Evolutionary conservation across 306 rosid genomes (phyloP), one percentile per base, ranked within the genome.

Genomic region (Aeschynomene evenia): DNA sequence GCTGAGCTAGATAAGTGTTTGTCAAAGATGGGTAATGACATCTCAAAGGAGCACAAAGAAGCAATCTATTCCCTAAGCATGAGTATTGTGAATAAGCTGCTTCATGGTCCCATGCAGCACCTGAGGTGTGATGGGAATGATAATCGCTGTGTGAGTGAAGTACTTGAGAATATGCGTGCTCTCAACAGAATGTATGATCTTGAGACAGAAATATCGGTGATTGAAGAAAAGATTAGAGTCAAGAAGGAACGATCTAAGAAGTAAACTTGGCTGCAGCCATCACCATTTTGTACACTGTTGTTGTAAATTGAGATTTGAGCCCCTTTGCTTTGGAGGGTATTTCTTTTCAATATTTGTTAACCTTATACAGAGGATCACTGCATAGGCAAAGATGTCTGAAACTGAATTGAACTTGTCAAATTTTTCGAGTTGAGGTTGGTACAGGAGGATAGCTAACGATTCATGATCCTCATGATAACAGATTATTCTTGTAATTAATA

Each of bases 71-170:
- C 92, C 70, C 97, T 94, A 63, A 90, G 98, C 79, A 64, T 71
- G 87, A 85, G 86, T 46, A 85, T 94, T 63, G 90, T 84, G 80
- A 90, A 85, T 26, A 88, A 84, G 61, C 77, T 90, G 28, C 98
- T 94, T 78, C 94, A 84, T 18, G 97, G 98, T 72, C 98, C 97
- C 48, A 90, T 94, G 86, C 85, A 88, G 73, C 91, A 94, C 75
- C 66, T 94, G 75, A 85, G 98, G 77, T 90, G 91, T 68, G 95
- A 88, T 66, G 83, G 79, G 57, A 85, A 66, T 23, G 85, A 85
- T 18, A 66, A 77, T 46, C 82, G 75, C 2, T 45, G 80, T 24
- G 37, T 90, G 77, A 58, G 54, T 54, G 96, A 90, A 80, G 82
- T 83, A 16, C 87, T 88, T 29, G 90, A 90, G 81, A 94, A 90